Evolutionary conservation across 108 stramenopile species (phyloP), one percentile per base, ranked within the genome.

Genomic region (Cafeteria roenbergensis): DNA sequence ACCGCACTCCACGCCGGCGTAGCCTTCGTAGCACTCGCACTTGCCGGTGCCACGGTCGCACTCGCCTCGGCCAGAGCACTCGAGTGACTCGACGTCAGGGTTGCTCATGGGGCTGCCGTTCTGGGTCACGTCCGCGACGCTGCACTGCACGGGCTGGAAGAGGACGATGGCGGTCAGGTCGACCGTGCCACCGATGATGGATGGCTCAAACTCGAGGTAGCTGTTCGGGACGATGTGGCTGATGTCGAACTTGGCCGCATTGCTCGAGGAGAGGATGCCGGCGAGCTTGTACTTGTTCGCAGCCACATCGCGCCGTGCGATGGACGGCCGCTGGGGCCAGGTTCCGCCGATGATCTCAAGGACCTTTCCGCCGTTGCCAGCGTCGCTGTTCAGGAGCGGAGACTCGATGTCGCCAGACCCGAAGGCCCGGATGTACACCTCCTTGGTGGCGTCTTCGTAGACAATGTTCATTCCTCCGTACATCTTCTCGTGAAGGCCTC

Each of bases 1-100:
- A 57, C 85, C 83, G 62, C 89, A 90, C 25, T 84, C 87, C 58
- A 74, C 73, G 62, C 87, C 89, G 27, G 84, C 85, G 75, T 88
- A 90, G 63, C 86, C 86, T 51, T 74, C 33, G 34, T 77, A 76
- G 63, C 84, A 84, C 22, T 63, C 57, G 57, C 84, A 84, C 6
- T 58, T 50, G 50, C 84, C 84, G 3, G 30, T 25, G 25, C 65
- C 58, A 48, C 77, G 64, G 64, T 84, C 72, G 64, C 83, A 84
- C 22, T 73, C 24, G 3, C 82, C 82, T 21, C 79, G 63, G 20
- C 82, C 79, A 27, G 73, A 75, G 62, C 81, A 82, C 42, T 78
- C 72, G 50, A 77, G 74, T 0, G 52, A 66, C 27, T 79, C 81
- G 12, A 62, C 32, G 25, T n/a, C 38, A 53, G 0, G 0, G 37